A percentile compares a stretch with the other conserved stretches of the same genome.
These are phyloP conservation scores for Citeromyces hawaiiensis DNA, from an alignment of 1,139 yeast species.

Conservation along the genomic window DNA sequence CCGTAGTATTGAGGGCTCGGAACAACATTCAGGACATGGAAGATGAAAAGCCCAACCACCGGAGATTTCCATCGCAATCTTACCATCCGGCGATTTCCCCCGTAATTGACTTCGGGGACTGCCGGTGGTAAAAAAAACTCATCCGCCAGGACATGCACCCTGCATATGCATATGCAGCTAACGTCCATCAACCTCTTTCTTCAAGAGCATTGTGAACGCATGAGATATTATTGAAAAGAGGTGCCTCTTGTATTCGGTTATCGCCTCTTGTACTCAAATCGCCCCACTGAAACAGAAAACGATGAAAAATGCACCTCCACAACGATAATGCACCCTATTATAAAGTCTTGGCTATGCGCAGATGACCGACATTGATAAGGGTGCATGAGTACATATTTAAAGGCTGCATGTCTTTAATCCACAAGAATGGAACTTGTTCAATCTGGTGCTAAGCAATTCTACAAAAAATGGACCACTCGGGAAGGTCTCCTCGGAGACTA, in stretches of 20 bases:
- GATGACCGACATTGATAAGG: not conserved
- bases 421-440: not conserved
- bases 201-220: no score
- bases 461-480: slow-evolving; percentile 40
- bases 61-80: no score
- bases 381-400: not conserved
- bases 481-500: slow-evolving; percentile 78
- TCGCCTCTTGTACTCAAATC: no score
- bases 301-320: no score
- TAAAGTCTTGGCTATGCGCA: not conserved
- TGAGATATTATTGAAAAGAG: no score
- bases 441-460: not conserved
- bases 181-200: no score
- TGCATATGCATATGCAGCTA: not conserved
- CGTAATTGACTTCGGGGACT: not conserved
- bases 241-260: no score
- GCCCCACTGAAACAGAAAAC: no score
- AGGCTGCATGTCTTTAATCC: not conserved
- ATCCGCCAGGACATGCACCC: not conserved
- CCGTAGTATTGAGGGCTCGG: no score
- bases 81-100: not conserved
- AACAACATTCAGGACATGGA: no score
- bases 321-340: not conserved
- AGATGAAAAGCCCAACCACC: no score
- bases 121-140: not conserved